These are phyloP conservation scores for Daldinia caldariorum DNA, from an alignment of 495 filamentous ascomycete genomes.

Conservation along the genomic window DNA sequence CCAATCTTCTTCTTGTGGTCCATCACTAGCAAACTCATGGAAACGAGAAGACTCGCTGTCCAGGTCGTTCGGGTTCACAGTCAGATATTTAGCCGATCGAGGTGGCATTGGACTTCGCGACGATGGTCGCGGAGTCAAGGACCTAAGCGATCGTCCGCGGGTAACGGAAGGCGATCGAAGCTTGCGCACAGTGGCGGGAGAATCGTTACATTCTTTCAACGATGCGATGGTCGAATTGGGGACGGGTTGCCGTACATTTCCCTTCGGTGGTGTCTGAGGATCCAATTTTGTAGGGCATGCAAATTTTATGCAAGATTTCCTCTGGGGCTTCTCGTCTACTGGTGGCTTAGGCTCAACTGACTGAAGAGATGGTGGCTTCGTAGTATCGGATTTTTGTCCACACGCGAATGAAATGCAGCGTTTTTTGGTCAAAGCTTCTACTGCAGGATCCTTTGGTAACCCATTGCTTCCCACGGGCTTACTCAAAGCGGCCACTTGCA, in stretches of 20 bases:
- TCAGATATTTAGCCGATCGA: slow-evolving; percentile 56
- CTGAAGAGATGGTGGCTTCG: slow-evolving; percentile 44
- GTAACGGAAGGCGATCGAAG: slow-evolving; percentile 56
- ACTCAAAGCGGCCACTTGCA: slow-evolving; percentile 24
- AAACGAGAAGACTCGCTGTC: slow-evolving; percentile 78
- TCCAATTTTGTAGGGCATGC: slow-evolving; percentile 54
- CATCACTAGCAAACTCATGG: slow-evolving; percentile 90
- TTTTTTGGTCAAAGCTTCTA: slow-evolving; percentile 62
- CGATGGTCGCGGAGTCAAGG: slow-evolving; percentile 54
- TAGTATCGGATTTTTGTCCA: slow-evolving; percentile 57
- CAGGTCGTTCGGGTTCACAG: slow-evolving; percentile 63
- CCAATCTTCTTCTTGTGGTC: slow-evolving; percentile 87
- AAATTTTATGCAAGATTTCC: slow-evolving; percentile 60
- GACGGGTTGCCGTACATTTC: slow-evolving; percentile 21
- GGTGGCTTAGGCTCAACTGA: slow-evolving; percentile 40
- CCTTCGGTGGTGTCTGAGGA: slow-evolving; percentile 36
- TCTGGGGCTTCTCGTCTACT: slow-evolving; percentile 51
- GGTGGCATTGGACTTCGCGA: slow-evolving; percentile 49
- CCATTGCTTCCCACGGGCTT: slow-evolving; percentile 27
- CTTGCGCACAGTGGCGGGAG: slow-evolving; percentile 54
- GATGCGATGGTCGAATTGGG: slow-evolving; percentile 38
- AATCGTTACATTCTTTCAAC: slow-evolving; percentile 42
- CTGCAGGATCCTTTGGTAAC: slow-evolving; percentile 43
- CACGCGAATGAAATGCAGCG: slow-evolving; percentile 95
- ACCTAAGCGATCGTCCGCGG: slow-evolving; percentile 56